phyloP scores from a whole-genome alignment of 371 early-diverging fungal species.

The Mucor saturninus region DNA sequence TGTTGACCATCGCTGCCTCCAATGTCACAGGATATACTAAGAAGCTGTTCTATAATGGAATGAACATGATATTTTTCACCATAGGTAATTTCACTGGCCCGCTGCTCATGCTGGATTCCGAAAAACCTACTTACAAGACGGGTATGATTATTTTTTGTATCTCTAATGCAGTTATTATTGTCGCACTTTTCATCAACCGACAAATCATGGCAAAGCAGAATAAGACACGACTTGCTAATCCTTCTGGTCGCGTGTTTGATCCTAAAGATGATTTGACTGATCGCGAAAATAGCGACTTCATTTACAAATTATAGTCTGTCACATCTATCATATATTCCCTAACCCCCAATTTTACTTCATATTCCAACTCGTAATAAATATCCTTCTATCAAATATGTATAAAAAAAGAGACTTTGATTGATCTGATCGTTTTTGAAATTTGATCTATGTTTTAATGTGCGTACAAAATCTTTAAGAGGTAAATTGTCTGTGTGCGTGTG shows the following conservation, averaged over 20 bases:
- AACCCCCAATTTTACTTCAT: neutral
- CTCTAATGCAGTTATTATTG: constrained; percentile 32
- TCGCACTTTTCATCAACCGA: constrained; percentile 29
- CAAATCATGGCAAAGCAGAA: constrained; percentile 26
- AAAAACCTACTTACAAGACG: constrained; percentile 37
- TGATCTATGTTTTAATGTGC: too few relatives aligned
- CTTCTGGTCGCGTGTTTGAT: constrained; percentile 5
- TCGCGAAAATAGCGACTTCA: constrained; percentile 3
- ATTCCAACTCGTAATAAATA: neutral
- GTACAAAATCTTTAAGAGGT: too few relatives aligned
- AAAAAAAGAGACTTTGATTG: neutral
- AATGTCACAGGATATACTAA: constrained; percentile 51
- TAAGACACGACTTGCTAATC: constrained; percentile 23
- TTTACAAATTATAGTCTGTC: neutral
- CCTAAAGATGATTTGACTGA: constrained; percentile 33
- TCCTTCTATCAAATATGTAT: neutral
- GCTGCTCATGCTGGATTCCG: constrained; percentile 28
- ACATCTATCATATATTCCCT: too few relatives aligned
- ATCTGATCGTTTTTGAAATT: too few relatives aligned
- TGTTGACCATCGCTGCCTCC: constrained; percentile 30
- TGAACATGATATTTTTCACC: constrained; percentile 32
- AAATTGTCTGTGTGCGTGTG: neutral
- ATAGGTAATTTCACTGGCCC: constrained; percentile 45
- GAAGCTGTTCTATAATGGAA: constrained; percentile 41
- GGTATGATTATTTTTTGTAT: constrained; percentile 37